Conservation (phyloP, 805 yeast genomes). For the Groenewaldozyma tartarivorans region DNA sequence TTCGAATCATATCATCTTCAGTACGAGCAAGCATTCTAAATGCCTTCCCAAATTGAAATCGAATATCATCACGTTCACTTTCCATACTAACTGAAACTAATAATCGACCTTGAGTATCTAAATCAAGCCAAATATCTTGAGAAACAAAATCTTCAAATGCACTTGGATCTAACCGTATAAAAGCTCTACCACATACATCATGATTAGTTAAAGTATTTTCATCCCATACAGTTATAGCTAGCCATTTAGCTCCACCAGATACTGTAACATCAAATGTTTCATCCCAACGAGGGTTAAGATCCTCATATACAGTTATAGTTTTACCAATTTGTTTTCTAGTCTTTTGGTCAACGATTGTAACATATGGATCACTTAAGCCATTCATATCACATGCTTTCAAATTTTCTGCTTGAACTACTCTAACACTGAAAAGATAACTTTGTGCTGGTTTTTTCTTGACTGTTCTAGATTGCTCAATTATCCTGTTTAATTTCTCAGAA, state of each 20-base stretch:
- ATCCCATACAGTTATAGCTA: constrained; percentile 65
- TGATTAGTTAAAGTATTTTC: constrained; percentile 45
- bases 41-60: constrained; percentile 71
- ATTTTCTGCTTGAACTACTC: constrained; percentile 55
- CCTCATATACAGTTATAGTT: constrained; percentile 54
- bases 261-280: constrained; percentile 62
- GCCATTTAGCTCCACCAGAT: constrained; percentile 34
- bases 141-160: constrained; percentile 62
- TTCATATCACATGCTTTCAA: constrained; percentile 39
- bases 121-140: constrained; percentile 42
- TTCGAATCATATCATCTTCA: constrained; percentile 55
- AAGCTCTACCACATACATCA: constrained; percentile 56
- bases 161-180: constrained; percentile 50
- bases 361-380: constrained; percentile 47
- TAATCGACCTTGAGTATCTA: constrained; percentile 62
- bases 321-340: constrained; percentile 50
- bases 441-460: constrained; percentile 1
- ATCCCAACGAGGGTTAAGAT: constrained; percentile 72
- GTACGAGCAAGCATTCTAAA: constrained; percentile 54
- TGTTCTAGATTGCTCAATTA: constrained; percentile 27
- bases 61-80: constrained; percentile 68
- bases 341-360: constrained; percentile 50
- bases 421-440: constrained; percentile 52
- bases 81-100: constrained; percentile 65
- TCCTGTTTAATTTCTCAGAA: constrained; percentile 44